Percentiles rank a stretch among this genome's conserved stretches.
Conservation (phyloP, 192 early-diverging fungal species). For the Backusella liffmaniae region DNA sequence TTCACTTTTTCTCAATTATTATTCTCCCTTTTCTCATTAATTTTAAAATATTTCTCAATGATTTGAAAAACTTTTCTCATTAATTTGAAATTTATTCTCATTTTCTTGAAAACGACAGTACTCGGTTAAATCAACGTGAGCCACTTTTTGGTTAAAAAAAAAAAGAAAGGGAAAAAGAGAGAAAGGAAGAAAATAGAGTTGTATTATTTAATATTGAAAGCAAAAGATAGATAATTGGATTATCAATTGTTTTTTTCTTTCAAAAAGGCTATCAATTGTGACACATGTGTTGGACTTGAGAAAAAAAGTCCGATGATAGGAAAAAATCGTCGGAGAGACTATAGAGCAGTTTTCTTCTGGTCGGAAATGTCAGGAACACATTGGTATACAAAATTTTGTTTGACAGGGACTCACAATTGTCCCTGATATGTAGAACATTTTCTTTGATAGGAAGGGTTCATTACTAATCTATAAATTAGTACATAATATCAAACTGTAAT, state of each 20-base stretch:
- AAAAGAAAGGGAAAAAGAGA: not conserved
- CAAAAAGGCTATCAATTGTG: not conserved
- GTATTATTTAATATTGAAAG: not conserved
- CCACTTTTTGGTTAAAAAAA: not conserved
- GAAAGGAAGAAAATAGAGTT: not conserved
- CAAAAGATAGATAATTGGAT: not conserved
- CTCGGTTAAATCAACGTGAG: not conserved
- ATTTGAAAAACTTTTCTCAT: no score
- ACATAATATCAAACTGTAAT: no score
- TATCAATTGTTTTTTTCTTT: no score
- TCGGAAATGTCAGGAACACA: not conserved
- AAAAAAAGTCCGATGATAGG: not conserved
- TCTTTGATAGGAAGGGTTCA: not conserved
- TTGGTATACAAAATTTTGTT: not conserved
- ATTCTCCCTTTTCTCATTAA: no score
- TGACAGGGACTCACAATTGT: not conserved
- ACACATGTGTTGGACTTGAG: not conserved
- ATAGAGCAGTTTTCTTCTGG: not conserved
- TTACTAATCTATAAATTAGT: not conserved
- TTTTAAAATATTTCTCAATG: no score
- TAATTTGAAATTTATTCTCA: no score
- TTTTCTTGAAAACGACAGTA: no score
- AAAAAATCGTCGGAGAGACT: not conserved
- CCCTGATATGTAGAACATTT: not conserved
- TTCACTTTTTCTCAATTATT: no score